Conservation (phyloP, 75 land plant species). For the Cryptomeria japonica region DNA sequence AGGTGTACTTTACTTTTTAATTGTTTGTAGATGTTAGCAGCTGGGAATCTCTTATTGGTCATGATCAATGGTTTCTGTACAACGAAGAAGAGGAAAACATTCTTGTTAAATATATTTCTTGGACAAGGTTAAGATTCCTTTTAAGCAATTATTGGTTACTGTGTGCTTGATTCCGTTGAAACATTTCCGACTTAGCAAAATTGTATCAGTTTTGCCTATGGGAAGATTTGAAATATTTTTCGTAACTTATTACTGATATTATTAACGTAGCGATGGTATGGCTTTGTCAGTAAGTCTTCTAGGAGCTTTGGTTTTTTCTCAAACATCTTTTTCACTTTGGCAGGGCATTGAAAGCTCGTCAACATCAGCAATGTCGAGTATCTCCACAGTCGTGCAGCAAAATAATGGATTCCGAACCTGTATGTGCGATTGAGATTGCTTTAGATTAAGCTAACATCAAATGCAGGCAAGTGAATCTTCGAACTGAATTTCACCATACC, state of each 20-base stretch:
- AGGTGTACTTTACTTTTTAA: background rate
- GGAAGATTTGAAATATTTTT: background rate
- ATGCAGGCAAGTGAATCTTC: background rate
- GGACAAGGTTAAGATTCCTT: conserved; percentile 3
- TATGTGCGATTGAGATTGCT: background rate
- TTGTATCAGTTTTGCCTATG: background rate
- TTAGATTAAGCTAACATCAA: background rate
- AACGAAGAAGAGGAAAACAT: conserved; percentile 22
- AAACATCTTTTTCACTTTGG: background rate
- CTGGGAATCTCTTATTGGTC: conserved; percentile 2
- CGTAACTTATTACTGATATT: background rate
- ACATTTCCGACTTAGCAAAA: background rate
- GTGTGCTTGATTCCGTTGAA: background rate
- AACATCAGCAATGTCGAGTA: background rate
- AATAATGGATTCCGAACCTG: background rate
- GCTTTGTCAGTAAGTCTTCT: background rate
- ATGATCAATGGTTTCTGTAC: conserved; percentile 27
- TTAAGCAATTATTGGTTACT: background rate
- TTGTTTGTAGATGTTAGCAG: conserved; percentile 16
- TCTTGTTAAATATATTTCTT: conserved; percentile 18
- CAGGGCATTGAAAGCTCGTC: background rate
- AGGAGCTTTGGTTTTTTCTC: background rate
- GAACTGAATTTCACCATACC: background rate
- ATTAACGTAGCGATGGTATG: background rate
- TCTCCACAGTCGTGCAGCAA: background rate